Evolutionary conservation across 768 basidiomycete genomes (phyloP), one percentile per base, ranked within the genome.

Genomic region (Boletus huronensis): DNA sequence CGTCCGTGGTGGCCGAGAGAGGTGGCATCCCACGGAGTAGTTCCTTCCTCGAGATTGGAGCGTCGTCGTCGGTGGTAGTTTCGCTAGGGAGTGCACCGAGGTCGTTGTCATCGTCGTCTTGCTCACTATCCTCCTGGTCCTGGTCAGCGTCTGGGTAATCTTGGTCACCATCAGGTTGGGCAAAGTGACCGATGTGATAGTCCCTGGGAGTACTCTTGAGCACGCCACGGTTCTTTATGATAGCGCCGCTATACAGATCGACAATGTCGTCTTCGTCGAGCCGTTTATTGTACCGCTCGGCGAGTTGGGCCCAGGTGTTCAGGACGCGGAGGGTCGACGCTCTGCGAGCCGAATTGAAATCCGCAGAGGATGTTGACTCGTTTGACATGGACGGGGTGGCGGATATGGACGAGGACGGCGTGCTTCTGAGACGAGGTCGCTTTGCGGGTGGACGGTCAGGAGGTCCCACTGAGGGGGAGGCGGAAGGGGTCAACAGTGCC

Each of bases 201-300:
- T 70, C 74, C 46, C 69, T 68, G 23, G 70, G 63, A 16, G 75
- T 69, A 16, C 63, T 60, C 43, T 81, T 79, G 39, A 88, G 71
- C 4, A 88, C 78, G 2, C 90, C 90, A 54, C 87, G 80, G 67
- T 92, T 87, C 61, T 81, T 82, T 54, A 88, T 73, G 39, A 92
- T 75, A 56, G 79, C 68, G 11, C 77, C 79, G 11, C 81, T 83
- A 51, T 75, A 72, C 3, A 93, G 72, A 63, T 91, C 85, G 31
- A 92, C 75, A 43, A 91, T 84, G 66, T 93, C 90, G 68, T 92
- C 90, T 63, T 91, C 84, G 59, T 88, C 87, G 36, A 89, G 71
- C 41, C 78, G 77, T 48, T 81, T 77, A 32, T 79, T 77, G 64
- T 90, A 87, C 25, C 87, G 80, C 45, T 85, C 82, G 3, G 81